Evolutionary conservation across 1,284 basidiomycete species (phyloP), one percentile per base, ranked within the genome.

Genomic region (Puccinia coronata): DNA sequence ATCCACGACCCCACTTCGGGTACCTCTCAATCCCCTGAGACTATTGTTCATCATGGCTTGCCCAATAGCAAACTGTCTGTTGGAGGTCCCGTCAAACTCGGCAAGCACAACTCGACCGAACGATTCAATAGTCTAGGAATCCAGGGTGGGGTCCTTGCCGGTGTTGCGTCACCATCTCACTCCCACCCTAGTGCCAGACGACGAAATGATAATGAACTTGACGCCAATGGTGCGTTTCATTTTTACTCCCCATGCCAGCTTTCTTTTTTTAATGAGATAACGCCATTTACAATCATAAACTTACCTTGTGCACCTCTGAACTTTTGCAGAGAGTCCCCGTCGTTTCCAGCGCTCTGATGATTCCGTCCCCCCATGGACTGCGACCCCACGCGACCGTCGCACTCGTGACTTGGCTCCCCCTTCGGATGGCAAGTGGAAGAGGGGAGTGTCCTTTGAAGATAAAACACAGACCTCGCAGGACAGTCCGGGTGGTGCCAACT

Each of bases 361-460:
- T 59, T 43, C 65, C 53, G 61, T 39, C 16, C 6, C 76, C n/a
- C 41, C 47, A 18, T 78, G 76, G 76, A 67, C 16, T 28, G 47
- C 25, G 34, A 78, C 63, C 57, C 43, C 76, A 39, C 61, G 76
- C 25, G 76, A 80, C 55, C 77, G 77, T 28, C 77, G 67, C 1
- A 57, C 65, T 34, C 65, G 77, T 28, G 77, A 80, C 34, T 61
- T 69, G 49, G 77, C 65, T 2, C 36, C 51, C 12, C 67, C 77
- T 9, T 49, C 77, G 28, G 69, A 72, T 49, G 77, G 67, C n/a
- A 80, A 80, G 67, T 80, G 77, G 77, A 80, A 80, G 41, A 47
- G 77, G 34, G 77, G 77, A 18, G 77, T 72, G 11, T 43, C 77
- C 18, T 55, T 78, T 18, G 76, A 78, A 49, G 76, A 80, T 47